phyloP scores from a whole-genome alignment of 1,139 yeast species.

The Starmera stellimalicola region DNA sequence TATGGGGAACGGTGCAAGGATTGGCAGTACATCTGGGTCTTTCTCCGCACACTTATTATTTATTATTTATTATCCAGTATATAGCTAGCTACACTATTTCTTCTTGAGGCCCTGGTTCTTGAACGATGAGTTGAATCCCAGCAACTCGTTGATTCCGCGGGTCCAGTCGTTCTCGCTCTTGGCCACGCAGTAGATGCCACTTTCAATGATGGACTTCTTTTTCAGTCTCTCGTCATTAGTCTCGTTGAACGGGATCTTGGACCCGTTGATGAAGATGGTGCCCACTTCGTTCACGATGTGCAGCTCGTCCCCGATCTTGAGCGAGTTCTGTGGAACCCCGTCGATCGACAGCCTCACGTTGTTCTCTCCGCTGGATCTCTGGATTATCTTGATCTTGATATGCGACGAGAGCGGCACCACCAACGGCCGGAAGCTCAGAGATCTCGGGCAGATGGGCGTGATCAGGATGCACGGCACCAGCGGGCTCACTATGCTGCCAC shows the following conservation, averaged over 20 bases:
- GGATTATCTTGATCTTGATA: constrained; percentile 53
- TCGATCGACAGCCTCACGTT: constrained; percentile 60
- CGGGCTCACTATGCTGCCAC: constrained; percentile 91
- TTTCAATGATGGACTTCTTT: constrained; percentile 18
- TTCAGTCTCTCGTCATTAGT: background rate
- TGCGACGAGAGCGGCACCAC: constrained; percentile 67
- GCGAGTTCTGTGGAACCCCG: constrained; percentile 64
- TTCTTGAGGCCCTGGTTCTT: constrained; percentile 24
- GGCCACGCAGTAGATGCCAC: constrained; percentile 88
- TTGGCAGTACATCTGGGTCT: constrained; percentile 39
- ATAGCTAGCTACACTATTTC: no score
- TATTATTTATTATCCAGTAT: no score
- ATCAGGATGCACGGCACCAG: constrained; percentile 71
- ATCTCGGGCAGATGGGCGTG: constrained; percentile 87
- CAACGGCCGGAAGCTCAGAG: constrained; percentile 79
- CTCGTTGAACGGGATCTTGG: constrained; percentile 24
- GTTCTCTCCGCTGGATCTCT: constrained; percentile 24
- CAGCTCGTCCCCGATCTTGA: constrained; percentile 71
- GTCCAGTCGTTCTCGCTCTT: constrained; percentile 85
- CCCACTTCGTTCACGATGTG: constrained; percentile 57
- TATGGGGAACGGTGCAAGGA: constrained; percentile 77
- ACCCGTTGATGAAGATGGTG: constrained; percentile 40
- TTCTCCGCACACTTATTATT: constrained; percentile 1
- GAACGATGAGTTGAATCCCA: constrained; percentile 84
- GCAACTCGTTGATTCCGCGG: constrained; percentile 70